Conservation (phyloP, 202 grass and related monocot species). For the Dendrocalamus latiflorus region DNA sequence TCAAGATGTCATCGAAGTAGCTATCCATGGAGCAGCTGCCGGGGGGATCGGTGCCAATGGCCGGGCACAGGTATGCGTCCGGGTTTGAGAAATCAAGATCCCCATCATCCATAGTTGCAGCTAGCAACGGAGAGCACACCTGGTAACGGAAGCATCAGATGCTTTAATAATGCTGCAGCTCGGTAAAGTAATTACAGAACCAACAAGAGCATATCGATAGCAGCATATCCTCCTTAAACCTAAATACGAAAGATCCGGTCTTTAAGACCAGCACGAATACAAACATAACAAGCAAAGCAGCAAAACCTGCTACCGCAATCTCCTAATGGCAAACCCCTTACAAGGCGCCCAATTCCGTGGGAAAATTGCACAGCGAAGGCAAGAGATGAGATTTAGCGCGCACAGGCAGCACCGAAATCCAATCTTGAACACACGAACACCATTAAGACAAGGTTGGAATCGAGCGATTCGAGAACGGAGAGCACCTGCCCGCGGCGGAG, state of each 20-base stretch:
- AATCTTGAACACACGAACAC: neutral
- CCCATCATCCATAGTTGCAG: conserved; percentile 68
- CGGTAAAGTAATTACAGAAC: neutral
- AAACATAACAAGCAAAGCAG: neutral
- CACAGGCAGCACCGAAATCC: neutral
- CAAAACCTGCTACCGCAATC: neutral
- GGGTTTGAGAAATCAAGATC: conserved; percentile 85
- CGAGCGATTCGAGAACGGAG: neutral
- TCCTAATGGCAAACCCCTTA: neutral
- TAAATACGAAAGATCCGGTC: neutral
- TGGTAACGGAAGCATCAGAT: neutral
- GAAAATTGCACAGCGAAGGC: neutral
- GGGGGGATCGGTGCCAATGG: conserved; percentile 35
- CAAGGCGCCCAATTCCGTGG: neutral
- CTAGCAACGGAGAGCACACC: neutral
- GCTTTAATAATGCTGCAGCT: neutral
- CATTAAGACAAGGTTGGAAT: neutral
- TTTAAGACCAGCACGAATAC: neutral
- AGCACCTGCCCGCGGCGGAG: neutral
- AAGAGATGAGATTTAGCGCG: neutral
- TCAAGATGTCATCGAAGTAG: conserved; percentile 78
- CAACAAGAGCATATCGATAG: neutral
- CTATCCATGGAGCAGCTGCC: conserved; percentile 79
- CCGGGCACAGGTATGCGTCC: conserved; percentile 41
- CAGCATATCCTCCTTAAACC: neutral